phyloP scores from a whole-genome alignment of 352 stramenopile genomes.

The Pythium scleroteichum region DNA sequence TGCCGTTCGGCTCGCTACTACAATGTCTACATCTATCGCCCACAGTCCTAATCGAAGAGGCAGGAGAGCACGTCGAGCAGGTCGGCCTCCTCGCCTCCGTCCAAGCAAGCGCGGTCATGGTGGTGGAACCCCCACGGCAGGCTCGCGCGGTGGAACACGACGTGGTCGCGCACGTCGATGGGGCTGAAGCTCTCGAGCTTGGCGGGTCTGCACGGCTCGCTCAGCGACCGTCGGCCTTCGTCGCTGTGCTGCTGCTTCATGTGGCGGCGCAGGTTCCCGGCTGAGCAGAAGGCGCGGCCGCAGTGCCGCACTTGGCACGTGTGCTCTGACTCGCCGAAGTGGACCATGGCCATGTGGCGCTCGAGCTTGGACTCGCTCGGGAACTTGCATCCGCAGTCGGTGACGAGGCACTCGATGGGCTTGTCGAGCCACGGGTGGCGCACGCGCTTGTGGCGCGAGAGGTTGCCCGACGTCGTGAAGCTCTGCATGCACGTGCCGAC shows the following conservation, averaged over 20 bases:
- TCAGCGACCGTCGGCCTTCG: neutral
- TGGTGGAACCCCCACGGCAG: neutral
- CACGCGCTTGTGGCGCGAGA: slow-evolving; percentile 61
- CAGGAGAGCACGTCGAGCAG: slow-evolving; percentile 6
- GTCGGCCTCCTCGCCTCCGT: neutral
- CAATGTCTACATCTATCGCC: too few relatives aligned
- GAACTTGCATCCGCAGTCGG: slow-evolving; percentile 18
- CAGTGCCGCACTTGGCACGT: slow-evolving; percentile 42
- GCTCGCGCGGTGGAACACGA: neutral
- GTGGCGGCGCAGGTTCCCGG: slow-evolving; percentile 38
- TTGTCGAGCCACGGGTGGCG: slow-evolving; percentile 50
- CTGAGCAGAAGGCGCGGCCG: slow-evolving; percentile 58
- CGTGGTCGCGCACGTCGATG: neutral
- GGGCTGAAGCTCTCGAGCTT: neutral
- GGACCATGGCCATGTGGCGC: slow-evolving; percentile 10
- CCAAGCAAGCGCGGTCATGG: neutral
- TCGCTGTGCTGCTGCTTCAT: slow-evolving; percentile 5
- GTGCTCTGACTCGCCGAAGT: slow-evolving; percentile 27
- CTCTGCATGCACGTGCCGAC: slow-evolving; percentile 65
- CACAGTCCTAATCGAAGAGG: slow-evolving; percentile 4
- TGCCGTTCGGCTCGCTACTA: too few relatives aligned
- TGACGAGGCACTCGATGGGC: slow-evolving; percentile 13
- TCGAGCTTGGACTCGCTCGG: slow-evolving; percentile 19
- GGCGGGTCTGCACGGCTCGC: too few relatives aligned
- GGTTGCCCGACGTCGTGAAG: slow-evolving; percentile 73